Base-by-base conservation (phyloP, 169 alveolate genomes). In the Eimeria brunetti region DNA sequence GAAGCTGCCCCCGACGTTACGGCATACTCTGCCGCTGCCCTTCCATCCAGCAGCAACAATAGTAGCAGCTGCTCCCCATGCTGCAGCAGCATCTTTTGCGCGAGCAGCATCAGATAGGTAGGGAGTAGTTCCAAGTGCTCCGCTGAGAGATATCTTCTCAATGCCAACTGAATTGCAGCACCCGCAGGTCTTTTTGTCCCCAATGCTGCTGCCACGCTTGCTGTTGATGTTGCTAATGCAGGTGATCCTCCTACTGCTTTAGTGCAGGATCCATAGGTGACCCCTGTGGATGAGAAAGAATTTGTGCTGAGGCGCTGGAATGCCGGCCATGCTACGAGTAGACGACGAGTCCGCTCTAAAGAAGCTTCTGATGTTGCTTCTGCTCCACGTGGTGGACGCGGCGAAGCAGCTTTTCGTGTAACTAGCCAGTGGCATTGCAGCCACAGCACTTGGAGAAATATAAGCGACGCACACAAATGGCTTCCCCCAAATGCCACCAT, bases 1-100 rank as follows among this genome's bases (percentile, higher is more conserved):
- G 90, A 83, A 7, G 90, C 90, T 16, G 90, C 75, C 56, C 90
- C 90, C 14, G 90, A 83, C 51, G 67, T 60, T 33, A 83, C 38
- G 22, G 90, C 90, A 83, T 83, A 83, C 75, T 83, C 90, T 30
- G 90, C 76, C 18, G 76, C 90, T 83, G 90, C 90, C 22, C 18
- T 36, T 6, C 58, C 20, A 53, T 83, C 90, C 90, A 83, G 90
- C 33, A 83, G 90, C 58, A 83, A 56, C 51, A 83, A 30, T 51
- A 83, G 41, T 14, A 83, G 90, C 90, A 83, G 56, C 58, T 83
- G 90, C 51, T 83, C 90, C 76, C 90, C 90, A 20, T 83, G 69
- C 75, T 83, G 90, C 90, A 83, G 58, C 38, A 83, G 53, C 73
- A 83, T 30, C 76, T 83, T 83, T 18, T 83, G 90, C 46, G 76